A percentile compares a stretch with the other conserved stretches of the same genome.
Evolutionary conservation across 148 eudicot species (phyloP).

Genomic region (Gaultheria prostrata): DNA sequence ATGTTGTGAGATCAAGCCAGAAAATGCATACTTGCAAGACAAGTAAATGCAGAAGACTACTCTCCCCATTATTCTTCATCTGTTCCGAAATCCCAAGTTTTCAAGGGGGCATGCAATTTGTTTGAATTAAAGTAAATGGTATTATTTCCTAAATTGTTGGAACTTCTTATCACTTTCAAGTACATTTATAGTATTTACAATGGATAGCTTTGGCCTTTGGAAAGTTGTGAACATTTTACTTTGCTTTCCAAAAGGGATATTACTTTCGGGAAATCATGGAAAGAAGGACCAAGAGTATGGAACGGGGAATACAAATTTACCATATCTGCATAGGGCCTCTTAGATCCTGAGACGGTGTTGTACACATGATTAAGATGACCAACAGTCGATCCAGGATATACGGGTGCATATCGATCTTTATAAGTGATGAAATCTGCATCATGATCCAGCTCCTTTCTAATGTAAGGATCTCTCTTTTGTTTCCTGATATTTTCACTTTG

Average conservation of each 20-base stretch:
- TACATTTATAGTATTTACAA: neutral
- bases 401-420: slow-evolving; percentile 16
- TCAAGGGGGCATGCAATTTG: neutral
- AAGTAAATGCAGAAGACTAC: neutral
- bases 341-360: slow-evolving; percentile 12
- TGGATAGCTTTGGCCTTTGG: neutral
- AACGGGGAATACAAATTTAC: slow-evolving; percentile 8
- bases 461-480: slow-evolving; percentile 19
- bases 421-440: slow-evolving; percentile 8
- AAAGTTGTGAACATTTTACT: neutral
- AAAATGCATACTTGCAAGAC: neutral
- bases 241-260: neutral
- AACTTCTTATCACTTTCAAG: neutral
- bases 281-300: neutral
- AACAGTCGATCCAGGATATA: slow-evolving; percentile 16
- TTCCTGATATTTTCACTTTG: slow-evolving; percentile 11
- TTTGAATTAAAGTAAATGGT: neutral
- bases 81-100: neutral
- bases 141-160: neutral
- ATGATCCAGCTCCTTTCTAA: slow-evolving; percentile 5
- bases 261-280: neutral
- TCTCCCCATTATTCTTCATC: neutral
- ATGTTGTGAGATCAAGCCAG: neutral
- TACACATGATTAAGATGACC: slow-evolving; percentile 11
- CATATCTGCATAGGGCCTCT: slow-evolving; percentile 29